Conservation (phyloP, 371 early-diverging fungal genomes). For the Dentiscutata heterogama region DNA sequence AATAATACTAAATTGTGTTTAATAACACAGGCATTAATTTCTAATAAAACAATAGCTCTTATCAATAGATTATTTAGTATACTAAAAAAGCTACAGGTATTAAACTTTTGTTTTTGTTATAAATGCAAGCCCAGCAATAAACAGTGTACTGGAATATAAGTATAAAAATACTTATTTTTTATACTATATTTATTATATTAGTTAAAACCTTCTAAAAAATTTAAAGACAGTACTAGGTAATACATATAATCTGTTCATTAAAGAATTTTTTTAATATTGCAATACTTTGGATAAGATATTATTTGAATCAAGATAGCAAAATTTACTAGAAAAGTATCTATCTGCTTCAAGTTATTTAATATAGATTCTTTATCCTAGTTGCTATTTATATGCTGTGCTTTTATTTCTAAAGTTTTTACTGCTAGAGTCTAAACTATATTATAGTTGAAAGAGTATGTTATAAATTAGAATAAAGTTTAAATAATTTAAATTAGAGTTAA, state of each 20-base stretch:
- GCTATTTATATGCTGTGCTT: neutral
- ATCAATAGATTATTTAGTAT: slow-evolving; percentile 42
- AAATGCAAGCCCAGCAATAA: too few species aligned
- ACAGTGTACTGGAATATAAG: neutral
- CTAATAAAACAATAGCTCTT: slow-evolving; percentile 42
- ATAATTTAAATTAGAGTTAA: too few species aligned
- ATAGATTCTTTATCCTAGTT: slow-evolving; percentile 1
- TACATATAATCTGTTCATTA: neutral
- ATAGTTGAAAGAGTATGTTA: neutral
- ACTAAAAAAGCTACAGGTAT: slow-evolving; percentile 21
- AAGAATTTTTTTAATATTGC: slow-evolving; percentile 2
- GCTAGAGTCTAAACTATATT: slow-evolving; percentile 12
- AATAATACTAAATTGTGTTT: slow-evolving; percentile 45
- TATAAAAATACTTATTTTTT: slow-evolving; percentile 1
- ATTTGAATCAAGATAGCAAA: neutral
- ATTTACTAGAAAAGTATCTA: slow-evolving; percentile 22
- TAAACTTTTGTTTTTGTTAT: neutral
- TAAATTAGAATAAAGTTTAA: too few species aligned
- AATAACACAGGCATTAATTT: neutral
- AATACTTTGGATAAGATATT: neutral
- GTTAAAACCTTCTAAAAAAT: too few species aligned
- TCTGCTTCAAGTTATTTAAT: slow-evolving; percentile 7
- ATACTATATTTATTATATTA: slow-evolving; percentile 1
- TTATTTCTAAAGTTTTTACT: slow-evolving; percentile 27
- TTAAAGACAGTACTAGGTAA: neutral